Conservation (phyloP, 106 monocot genomes). For the Allium cepa region DNA sequence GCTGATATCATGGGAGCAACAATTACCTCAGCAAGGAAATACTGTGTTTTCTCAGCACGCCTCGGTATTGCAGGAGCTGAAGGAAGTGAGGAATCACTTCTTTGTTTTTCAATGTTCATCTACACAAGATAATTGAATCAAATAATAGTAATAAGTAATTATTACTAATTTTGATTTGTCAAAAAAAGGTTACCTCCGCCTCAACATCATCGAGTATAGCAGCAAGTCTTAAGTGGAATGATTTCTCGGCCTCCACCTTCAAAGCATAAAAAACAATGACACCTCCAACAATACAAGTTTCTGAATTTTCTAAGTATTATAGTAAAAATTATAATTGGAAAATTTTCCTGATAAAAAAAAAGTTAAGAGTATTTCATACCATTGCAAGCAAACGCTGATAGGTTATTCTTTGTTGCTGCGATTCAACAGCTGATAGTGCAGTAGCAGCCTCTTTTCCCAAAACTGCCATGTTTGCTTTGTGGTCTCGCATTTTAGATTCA, state of each 20-base stretch:
- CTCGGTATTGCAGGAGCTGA: conserved; percentile 32
- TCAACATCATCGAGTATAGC: conserved; percentile 87
- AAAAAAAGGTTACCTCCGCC: conserved; percentile 58
- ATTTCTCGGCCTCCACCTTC: conserved; percentile 92
- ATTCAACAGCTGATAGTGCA: conserved; percentile 84
- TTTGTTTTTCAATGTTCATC: conserved; percentile 84
- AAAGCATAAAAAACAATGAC: neutral
- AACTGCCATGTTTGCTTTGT: conserved; percentile 89
- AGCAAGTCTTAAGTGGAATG: conserved; percentile 83
- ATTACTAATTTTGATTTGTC: neutral
- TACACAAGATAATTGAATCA: conserved; percentile 12
- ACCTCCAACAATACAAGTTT: too few species aligned
- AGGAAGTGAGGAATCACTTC: conserved; percentile 74
- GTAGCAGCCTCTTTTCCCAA: conserved; percentile 95
- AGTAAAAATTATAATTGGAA: neutral
- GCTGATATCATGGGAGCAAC: too few species aligned
- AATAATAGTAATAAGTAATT: neutral
- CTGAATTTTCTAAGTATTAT: neutral
- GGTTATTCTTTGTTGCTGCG: conserved; percentile 87
- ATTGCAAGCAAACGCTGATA: conserved; percentile 70
- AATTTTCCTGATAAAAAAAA: neutral
- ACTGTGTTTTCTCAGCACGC: conserved; percentile 59
- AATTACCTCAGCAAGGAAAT: conserved; percentile 92
- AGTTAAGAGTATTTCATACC: conserved; percentile 24
- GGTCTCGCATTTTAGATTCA: conserved; percentile 84